Evolutionary conservation across 1,284 basidiomycete species (phyloP), one percentile per base, ranked within the genome.

Genomic region (Cystobasidium sp.): DNA sequence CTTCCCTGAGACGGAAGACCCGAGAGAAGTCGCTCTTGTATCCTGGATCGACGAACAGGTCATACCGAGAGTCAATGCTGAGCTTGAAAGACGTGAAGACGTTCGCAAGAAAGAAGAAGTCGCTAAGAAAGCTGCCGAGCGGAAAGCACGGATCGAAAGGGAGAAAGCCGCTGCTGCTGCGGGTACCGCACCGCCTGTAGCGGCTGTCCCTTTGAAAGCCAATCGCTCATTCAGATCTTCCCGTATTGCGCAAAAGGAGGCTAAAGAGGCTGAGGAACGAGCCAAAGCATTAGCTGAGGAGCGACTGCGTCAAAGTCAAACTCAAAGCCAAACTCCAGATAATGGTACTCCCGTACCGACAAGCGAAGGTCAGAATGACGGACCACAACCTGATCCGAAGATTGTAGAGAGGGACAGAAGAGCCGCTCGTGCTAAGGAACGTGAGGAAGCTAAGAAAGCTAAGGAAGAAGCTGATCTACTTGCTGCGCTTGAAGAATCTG

Each of bases 1-100:
- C 22, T 94, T 94, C 79, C 87, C 87, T 78, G 88, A 87, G 55
- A 88, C 90, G 3, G 89, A 88, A 6, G 88, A 94, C 81, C 90
- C 91, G 75, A 84, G 88, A 55, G 93, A 95, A 83, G 90, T 89
- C 82, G 87, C 88, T 9, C 84, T 95, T 43, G 86, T 90, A 81
- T 90, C 90, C 78, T 83, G 87, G 68, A 83, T 95, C 47, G 83
- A 86, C 18, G 86, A 88, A 65, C 84, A 85, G 61, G 85, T 94
- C 63, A 86, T 91, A 39, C 91, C 92, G 77, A 80, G 66, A 78
- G 81, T 64, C 16, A 47, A 58, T 9, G 62, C 62, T 10, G 62
- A 52, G 20, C 63, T 73, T 43, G 59, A 55, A 65, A 41, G 61
- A 37, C 59, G 69, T 16, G 69, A 62, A 64, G 69, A 63, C 18